Evolutionary conservation across 2,329 filamentous ascomycete genomes (phyloP).

Genomic region (Aspergillus sp.): DNA sequence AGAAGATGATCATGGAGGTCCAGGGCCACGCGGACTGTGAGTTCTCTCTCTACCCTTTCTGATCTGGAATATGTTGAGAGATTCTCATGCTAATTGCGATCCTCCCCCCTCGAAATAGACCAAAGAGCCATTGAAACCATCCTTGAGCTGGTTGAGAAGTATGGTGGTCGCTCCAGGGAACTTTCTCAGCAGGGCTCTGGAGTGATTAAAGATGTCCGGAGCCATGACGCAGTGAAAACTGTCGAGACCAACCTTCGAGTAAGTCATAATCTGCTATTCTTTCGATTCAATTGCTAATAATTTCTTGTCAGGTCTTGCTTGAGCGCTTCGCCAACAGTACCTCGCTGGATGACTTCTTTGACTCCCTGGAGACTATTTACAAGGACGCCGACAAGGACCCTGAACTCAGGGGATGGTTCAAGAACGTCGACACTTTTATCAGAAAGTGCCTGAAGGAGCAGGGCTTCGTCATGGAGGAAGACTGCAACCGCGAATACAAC

Average conservation of each 20-base stretch:
- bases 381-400: conserved; percentile 75
- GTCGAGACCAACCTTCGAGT: conserved; percentile 68
- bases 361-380: conserved; percentile 78
- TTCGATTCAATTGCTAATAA: not conserved
- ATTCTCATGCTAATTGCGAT: not conserved
- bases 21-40: conserved; percentile 85
- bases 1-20: conserved; percentile 96
- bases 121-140: conserved; percentile 84
- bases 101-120: conserved; percentile 41
- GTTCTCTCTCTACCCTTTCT: conserved; percentile 15
- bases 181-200: conserved; percentile 57
- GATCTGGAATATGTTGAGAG: no score
- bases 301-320: conserved; percentile 58
- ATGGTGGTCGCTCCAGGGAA: conserved; percentile 64
- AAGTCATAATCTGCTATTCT: conserved; percentile 16
- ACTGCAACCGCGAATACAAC: conserved; percentile 74
- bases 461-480: conserved; percentile 80
- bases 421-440: conserved; percentile 64
- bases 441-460: conserved; percentile 79
- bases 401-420: conserved; percentile 87
- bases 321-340: conserved; percentile 96
- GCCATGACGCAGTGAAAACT: not conserved
- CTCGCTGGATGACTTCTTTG: conserved; percentile 76
- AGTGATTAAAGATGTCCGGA: conserved; percentile 54
- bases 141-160: conserved; percentile 73